Percentiles rank a stretch among this genome's conserved stretches.
Conservation (phyloP, 352 stramenopile species). For the Phytophthora sansomeana region DNA sequence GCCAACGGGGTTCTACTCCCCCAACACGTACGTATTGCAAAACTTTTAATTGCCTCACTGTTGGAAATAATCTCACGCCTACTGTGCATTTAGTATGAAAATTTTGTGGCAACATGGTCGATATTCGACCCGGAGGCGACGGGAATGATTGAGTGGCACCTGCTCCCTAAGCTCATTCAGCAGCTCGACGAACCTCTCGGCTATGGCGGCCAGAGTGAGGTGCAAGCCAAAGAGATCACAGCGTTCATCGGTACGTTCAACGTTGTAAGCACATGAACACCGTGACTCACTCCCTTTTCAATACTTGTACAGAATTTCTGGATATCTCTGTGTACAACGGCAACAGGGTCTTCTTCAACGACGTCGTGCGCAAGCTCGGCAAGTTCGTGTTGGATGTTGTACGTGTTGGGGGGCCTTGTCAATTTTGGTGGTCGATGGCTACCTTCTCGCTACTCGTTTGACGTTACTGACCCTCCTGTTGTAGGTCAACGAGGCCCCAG, state of each 20-base stretch:
- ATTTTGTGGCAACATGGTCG: slow-evolving; percentile 66
- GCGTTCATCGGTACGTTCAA: slow-evolving; percentile 55
- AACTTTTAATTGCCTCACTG: background rate
- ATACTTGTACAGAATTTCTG: slow-evolving; percentile 41
- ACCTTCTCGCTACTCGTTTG: slow-evolving; percentile 15
- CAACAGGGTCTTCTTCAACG: slow-evolving; percentile 70
- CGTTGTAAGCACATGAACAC: background rate
- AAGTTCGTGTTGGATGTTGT: slow-evolving; percentile 72
- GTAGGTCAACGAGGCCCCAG: slow-evolving; percentile 52
- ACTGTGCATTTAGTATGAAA: slow-evolving; percentile 54
- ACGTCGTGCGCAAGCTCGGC: slow-evolving; percentile 58
- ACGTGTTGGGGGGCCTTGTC: slow-evolving; percentile 12
- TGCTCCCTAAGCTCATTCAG: slow-evolving; percentile 70
- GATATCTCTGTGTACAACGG: slow-evolving; percentile 58
- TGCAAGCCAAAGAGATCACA: slow-evolving; percentile 58
- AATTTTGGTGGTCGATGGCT: slow-evolving; percentile 5
- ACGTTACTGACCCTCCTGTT: background rate
- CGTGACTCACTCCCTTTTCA: background rate
- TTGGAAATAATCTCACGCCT: background rate
- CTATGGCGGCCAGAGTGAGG: slow-evolving; percentile 53
- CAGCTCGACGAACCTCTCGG: slow-evolving; percentile 73
- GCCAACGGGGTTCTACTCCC: slow-evolving; percentile 51
- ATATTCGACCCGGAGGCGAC: slow-evolving; percentile 81
- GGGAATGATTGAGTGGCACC: slow-evolving; percentile 72
- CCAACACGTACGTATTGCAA: slow-evolving; percentile 43